These are phyloP conservation scores for Macrocybe gigantea DNA, from an alignment of 768 basidiomycete genomes.

Conservation along the genomic window DNA sequence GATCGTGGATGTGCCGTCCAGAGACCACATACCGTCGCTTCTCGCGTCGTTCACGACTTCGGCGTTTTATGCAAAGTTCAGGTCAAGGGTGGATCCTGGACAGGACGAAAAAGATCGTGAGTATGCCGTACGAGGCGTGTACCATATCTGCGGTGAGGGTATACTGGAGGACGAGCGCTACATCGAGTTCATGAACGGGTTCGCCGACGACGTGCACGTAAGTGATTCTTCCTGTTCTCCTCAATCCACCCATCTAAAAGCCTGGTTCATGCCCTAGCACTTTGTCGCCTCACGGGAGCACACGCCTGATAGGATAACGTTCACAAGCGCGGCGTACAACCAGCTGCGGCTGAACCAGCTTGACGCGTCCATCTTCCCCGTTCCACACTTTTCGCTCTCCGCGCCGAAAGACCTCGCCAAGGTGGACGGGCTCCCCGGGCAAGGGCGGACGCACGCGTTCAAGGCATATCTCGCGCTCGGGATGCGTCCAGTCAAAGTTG, in stretches of 20 bases:
- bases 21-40: slow-evolving; percentile 48
- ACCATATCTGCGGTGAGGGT: slow-evolving; percentile 66
- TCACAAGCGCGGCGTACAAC: slow-evolving; percentile 66
- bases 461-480: too few relatives aligned
- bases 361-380: slow-evolving; percentile 67
- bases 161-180: slow-evolving; percentile 72
- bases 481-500: too few relatives aligned
- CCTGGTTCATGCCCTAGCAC: slow-evolving; percentile 43
- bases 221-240: slow-evolving; percentile 14
- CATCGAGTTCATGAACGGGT: slow-evolving; percentile 63
- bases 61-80: slow-evolving; percentile 42
- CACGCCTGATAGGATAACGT: slow-evolving; percentile 60
- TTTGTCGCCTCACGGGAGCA: slow-evolving; percentile 63
- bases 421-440: slow-evolving; percentile 17
- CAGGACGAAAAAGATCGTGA: slow-evolving; percentile 32
- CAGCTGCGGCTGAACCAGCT: slow-evolving; percentile 69
- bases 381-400: slow-evolving; percentile 48
- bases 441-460: too few relatives aligned
- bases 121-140: slow-evolving; percentile 46
- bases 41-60: slow-evolving; percentile 39
- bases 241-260: slow-evolving; percentile 1
- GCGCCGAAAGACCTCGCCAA: slow-evolving; percentile 32
- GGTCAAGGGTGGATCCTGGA: slow-evolving; percentile 30
- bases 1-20: slow-evolving; percentile 67
- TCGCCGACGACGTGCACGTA: slow-evolving; percentile 58